Evolutionary conservation across 2,329 filamentous ascomycete species (phyloP).

Genomic region (Fusarium vanettenii): DNA sequence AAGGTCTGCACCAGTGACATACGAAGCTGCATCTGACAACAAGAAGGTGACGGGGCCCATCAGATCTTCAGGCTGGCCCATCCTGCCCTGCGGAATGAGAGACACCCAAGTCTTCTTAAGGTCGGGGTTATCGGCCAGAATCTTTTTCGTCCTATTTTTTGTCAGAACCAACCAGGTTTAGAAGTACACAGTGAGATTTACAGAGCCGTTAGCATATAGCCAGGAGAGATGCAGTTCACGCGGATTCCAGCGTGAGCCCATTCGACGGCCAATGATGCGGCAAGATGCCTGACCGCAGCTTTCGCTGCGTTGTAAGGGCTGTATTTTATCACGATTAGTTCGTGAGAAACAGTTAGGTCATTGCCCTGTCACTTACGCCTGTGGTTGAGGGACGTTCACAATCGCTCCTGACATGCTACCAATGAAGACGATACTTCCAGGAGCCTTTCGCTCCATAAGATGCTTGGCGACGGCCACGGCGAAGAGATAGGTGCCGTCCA

Average conservation of each 20-base stretch:
- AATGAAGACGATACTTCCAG: conserved; percentile 91
- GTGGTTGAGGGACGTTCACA: conserved; percentile 94
- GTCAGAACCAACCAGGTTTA: not conserved
- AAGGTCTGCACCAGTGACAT: conserved; percentile 79
- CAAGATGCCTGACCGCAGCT: conserved; percentile 89
- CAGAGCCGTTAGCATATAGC: conserved; percentile 96
- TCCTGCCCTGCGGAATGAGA: conserved; percentile 90
- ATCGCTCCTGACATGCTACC: conserved; percentile 94
- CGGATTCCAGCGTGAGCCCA: conserved; percentile 90
- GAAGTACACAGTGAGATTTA: conserved; percentile 58
- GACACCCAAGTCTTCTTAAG: conserved; percentile 90
- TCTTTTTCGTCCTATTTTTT: conserved; percentile 80
- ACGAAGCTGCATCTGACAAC: conserved; percentile 80
- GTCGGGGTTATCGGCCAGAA: conserved; percentile 95
- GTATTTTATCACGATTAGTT: not conserved
- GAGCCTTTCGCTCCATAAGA: conserved; percentile 81
- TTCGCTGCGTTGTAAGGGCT: conserved; percentile 92
- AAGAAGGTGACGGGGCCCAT: conserved; percentile 94
- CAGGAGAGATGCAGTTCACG: conserved; percentile 94
- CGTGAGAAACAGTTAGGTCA: not conserved
- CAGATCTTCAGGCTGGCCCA: conserved; percentile 90
- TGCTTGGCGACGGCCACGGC: conserved; percentile 86
- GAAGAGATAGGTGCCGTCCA: conserved; percentile 91
- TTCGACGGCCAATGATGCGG: conserved; percentile 88
- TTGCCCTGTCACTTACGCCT: conserved; percentile 65